Percentiles rank a stretch among this genome's conserved stretches.
Conservation (phyloP, 202 grass and related monocot genomes). For the Panicum virgatum region DNA sequence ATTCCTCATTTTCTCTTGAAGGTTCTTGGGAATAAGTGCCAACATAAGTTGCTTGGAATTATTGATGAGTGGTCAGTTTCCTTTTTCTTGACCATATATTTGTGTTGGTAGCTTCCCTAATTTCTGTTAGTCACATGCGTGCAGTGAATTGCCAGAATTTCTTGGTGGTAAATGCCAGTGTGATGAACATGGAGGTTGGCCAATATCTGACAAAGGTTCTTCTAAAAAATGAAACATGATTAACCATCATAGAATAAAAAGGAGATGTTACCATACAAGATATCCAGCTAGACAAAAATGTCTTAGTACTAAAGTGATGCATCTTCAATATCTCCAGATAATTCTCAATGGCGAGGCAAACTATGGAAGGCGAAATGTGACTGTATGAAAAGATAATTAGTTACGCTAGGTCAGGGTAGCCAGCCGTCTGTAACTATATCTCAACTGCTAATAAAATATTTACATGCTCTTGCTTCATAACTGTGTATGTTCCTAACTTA, state of each 20-base stretch:
- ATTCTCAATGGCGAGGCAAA: conserved; percentile 72
- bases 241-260: not conserved
- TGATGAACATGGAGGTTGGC: conserved; percentile 70
- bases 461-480: too few relatives aligned
- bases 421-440: conserved; percentile 40
- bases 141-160: conserved; percentile 91
- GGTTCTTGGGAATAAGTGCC: conserved; percentile 94
- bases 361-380: conserved; percentile 79
- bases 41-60: conserved; percentile 89
- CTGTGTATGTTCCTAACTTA: too few relatives aligned
- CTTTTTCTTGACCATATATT: conserved; percentile 15
- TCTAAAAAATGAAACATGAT: not conserved
- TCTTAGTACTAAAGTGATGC: conserved; percentile 26
- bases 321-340: conserved; percentile 57
- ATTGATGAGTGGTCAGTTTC: conserved; percentile 76
- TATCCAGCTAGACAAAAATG: not conserved
- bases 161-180: conserved; percentile 90
- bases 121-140: conserved; percentile 34
- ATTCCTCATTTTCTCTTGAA: conserved; percentile 49
- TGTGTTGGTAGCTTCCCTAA: conserved; percentile 35
- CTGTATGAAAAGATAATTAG: conserved; percentile 80
- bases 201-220: conserved; percentile 78
- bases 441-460: too few relatives aligned
- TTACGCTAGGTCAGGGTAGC: conserved; percentile 56
- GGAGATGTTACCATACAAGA: not conserved